Percentiles rank a stretch among this genome's conserved stretches.
These are phyloP conservation scores for Neonectria sp. DNA, from an alignment of 2,329 filamentous ascomycete genomes.

Conservation along the genomic window DNA sequence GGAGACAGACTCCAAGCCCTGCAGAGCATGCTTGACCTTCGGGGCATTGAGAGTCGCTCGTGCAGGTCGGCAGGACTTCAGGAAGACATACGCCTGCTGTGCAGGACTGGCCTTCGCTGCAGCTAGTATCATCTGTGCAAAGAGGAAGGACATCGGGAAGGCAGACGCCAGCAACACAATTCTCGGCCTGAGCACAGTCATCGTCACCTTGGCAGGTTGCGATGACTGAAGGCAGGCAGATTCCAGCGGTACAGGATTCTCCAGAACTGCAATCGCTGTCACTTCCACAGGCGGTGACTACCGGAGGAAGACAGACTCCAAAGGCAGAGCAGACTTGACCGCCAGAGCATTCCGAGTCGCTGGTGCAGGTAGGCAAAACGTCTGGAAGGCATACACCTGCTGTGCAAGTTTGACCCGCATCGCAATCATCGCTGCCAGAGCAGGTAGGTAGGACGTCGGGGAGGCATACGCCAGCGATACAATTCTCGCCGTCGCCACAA, in stretches of 20 bases:
- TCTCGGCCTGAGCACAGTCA: background rate
- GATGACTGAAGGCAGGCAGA: background rate
- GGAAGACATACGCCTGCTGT: conserved; percentile 17
- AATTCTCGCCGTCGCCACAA: conserved; percentile 4
- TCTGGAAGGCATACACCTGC: conserved; percentile 16
- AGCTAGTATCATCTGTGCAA: background rate
- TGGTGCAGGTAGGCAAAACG: conserved; percentile 6
- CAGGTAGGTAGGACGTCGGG: conserved; percentile 5
- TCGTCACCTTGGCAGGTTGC: background rate
- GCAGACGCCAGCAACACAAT: conserved; percentile 13
- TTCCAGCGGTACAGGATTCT: background rate
- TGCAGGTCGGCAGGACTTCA: conserved; percentile 2
- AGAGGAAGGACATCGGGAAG: background rate
- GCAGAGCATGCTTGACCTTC: background rate
- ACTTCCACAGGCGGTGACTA: background rate
- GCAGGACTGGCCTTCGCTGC: conserved; percentile 6
- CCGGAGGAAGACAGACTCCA: conserved; percentile 12
- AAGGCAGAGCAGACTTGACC: background rate
- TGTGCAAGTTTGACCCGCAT: background rate
- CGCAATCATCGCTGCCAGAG: background rate
- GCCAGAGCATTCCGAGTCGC: background rate
- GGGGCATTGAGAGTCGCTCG: conserved; percentile 1
- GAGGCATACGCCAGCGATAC: conserved; percentile 13
- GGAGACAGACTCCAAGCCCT: background rate
- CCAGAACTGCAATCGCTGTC: background rate